Percentiles rank a stretch among this genome's conserved stretches.
These are phyloP conservation scores for Zygnema cylindricum DNA, from an alignment of 139 green algal species.

Conservation along the genomic window DNA sequence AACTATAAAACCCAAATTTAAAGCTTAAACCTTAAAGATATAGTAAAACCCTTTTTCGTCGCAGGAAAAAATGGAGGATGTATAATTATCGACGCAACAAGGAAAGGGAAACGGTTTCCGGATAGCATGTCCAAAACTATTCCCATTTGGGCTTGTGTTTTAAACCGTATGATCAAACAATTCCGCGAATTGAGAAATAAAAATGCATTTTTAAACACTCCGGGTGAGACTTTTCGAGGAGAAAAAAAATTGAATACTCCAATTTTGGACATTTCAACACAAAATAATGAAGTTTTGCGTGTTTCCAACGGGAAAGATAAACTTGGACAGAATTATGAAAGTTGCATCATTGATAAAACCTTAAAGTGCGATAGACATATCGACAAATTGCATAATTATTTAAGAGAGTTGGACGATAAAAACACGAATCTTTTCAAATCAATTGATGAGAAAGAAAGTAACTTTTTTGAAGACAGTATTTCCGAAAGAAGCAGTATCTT, in stretches of 20 bases:
- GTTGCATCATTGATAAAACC: too few species aligned
- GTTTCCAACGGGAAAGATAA: too few species aligned
- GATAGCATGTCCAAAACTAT: constrained; percentile 94
- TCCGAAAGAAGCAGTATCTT: not conserved
- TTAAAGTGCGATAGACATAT: too few species aligned
- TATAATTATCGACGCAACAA: constrained; percentile 91
- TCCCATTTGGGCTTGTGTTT: constrained; percentile 88
- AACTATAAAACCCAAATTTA: too few species aligned
- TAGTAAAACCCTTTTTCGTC: not conserved
- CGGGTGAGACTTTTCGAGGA: not conserved
- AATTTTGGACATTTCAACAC: not conserved
- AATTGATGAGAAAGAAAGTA: too few species aligned
- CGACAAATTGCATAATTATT: too few species aligned
- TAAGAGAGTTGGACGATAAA: too few species aligned
- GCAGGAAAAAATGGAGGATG: constrained; percentile 62
- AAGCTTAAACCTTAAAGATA: too few species aligned
- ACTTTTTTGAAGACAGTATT: not conserved
- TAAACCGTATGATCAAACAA: constrained; percentile 79
- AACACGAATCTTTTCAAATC: too few species aligned
- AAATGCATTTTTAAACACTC: not conserved
- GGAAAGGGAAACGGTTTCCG: constrained; percentile 85
- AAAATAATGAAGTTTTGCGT: constrained; percentile 10
- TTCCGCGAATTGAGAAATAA: not conserved
- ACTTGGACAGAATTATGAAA: too few species aligned
- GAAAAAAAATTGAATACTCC: not conserved